Evolutionary conservation across 192 early-diverging fungal species (phyloP), one percentile per base, ranked within the genome.

Genomic region (Coemansia pectinata): DNA sequence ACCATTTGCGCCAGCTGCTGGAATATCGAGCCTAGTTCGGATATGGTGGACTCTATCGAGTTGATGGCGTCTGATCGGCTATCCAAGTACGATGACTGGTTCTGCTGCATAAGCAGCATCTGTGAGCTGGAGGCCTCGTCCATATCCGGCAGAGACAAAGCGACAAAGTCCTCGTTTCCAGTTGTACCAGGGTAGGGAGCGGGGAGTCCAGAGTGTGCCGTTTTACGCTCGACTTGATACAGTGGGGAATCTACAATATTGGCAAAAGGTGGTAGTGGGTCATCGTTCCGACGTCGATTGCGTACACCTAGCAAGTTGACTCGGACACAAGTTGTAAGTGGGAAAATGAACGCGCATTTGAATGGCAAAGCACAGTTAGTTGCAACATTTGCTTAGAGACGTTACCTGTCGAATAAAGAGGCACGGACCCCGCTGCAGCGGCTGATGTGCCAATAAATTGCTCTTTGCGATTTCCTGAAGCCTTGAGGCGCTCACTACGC

Each of bases 31-130:
- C 94, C 94, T 17, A 98, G 89, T 71, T 99, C 98, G 0, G 96
- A 92, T 65, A 99, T 96, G 5, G 98, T 99, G 10, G 90, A 90
- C 76, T 99, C 97, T 70, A 99, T 98, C 7, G 93, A 93, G 70
- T 94, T 93, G 66, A 98, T 97, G 0, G 97, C 95, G 17, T 91
- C 90, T 4, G 91, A 88, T 41, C 98, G 89, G 67, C 89, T 90
- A 66, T 98, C 93, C 44, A 99, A 86, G 75, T 96, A 95, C 62
- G 90, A 88, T 59, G 90, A 90, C 83, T 92, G 85, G 73, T 81
- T 64, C 41, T 90, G 80, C 66, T 86, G 69, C 33, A 88, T 82
- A 40, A 90, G 79, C 66, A 91, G 79, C 70, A 91, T 86, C 65
- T 93, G 90, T 68, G 92, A 90, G 58, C 85, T 77, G 21, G 90